Evolutionary conservation across 208 protist genomes (phyloP), one percentile per base, ranked within the genome.

Genomic region (Trypanosoma melophagium): DNA sequence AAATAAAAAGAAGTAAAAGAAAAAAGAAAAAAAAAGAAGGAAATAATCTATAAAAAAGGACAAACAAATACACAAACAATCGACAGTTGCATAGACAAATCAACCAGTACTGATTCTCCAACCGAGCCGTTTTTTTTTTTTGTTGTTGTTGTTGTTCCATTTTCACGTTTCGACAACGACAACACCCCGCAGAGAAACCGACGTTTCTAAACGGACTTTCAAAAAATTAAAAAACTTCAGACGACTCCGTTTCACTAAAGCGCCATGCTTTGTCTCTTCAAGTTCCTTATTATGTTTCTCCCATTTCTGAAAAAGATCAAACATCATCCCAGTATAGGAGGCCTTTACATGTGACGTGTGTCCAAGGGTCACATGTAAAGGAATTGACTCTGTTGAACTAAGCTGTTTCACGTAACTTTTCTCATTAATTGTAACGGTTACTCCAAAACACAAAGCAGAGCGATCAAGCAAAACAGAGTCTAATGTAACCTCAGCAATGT

Each of bases 201-300:
- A 55, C 7, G 0, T 60, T 14, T 50, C 60, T 44, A 82, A 51
- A 49, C 62, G 51, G 61, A 72, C 42, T 22, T 81, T 74, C 16
- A 86, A 58, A 67, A 93, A 96, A 72, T 96, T 96, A 70, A 86
- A 80, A 65, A 85, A 96, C 65, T 96, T 96, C n/a, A 76, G 45
- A 13, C 80, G 71, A 72, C 90, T 96, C n/a, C 87, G 80, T 41
- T 72, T 83, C 10, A 85, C 84, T 19, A 25, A 54, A 10, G 51
- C 58, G 9, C 41, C 47, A 19, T 69, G 22, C 14, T 50, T 59
- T 24, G 24, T 45, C 35, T 65, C 47, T 19, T 63, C 56, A 22
- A 96, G 73, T 16, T 66, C 62, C 16, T 60, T 70, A 57, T 96
- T 91, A 50, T 84, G 69, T 0, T 21, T 47, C 58, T 90, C 74